These are phyloP conservation scores for Lactarius deliciosus DNA, from an alignment of 768 basidiomycete genomes.

Conservation along the genomic window DNA sequence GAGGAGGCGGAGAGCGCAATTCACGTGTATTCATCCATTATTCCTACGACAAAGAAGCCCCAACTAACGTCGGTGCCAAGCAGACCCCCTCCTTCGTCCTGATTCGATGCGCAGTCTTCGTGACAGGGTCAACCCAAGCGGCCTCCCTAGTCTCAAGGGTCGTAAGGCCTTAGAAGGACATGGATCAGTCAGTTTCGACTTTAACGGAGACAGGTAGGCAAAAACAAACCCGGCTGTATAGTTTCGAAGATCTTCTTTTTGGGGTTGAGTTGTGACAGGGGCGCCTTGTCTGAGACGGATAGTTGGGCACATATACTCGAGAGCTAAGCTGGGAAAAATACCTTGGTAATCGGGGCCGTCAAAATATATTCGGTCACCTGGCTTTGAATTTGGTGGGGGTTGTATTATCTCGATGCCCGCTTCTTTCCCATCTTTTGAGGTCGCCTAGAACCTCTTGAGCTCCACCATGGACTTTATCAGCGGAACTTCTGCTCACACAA, in stretches of 20 bases:
- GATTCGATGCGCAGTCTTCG: slow-evolving; percentile 78
- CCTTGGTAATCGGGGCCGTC: slow-evolving; percentile 87
- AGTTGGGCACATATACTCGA: slow-evolving; percentile 2
- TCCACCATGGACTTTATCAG: not conserved
- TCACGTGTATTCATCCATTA: not conserved
- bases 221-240: slow-evolving; percentile 76
- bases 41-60: slow-evolving; percentile 76
- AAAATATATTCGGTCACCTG: slow-evolving; percentile 94
- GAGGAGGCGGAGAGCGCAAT: not conserved
- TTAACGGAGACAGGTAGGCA: slow-evolving; percentile 9
- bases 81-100: slow-evolving; percentile 85
- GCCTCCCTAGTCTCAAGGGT: slow-evolving; percentile 87
- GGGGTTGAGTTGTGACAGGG: slow-evolving; percentile 87
- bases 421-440: slow-evolving; percentile 86
- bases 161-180: slow-evolving; percentile 60
- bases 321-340: slow-evolving; percentile 37
- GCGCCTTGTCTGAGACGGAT: slow-evolving; percentile 49
- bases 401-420: slow-evolving; percentile 89
- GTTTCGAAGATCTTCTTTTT: slow-evolving; percentile 99
- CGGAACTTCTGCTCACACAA: slow-evolving; percentile 51
- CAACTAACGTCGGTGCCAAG: slow-evolving; percentile 74
- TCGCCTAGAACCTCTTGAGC: slow-evolving; percentile 56
- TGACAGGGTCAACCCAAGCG: slow-evolving; percentile 87
- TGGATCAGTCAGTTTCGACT: slow-evolving; percentile 5
- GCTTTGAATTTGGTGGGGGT: slow-evolving; percentile 81